Percentiles rank a stretch among this genome's conserved stretches.
These are phyloP conservation scores for Metschnikowia hibisci DNA, from an alignment of 805 yeast genomes.

Conservation along the genomic window DNA sequence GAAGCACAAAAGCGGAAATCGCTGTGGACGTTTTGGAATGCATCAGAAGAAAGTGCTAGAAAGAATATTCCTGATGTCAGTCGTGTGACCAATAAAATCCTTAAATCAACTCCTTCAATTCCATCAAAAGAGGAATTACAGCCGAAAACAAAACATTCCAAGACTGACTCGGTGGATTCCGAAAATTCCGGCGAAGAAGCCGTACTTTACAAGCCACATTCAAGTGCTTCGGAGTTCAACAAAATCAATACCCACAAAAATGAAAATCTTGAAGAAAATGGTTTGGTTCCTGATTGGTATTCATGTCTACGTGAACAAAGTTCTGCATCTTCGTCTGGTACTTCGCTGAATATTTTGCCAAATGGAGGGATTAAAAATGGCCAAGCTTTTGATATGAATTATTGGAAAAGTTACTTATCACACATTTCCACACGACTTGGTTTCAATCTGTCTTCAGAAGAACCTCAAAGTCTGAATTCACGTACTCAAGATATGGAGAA, in stretches of 20 bases:
- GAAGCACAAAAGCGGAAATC: constrained; percentile 19
- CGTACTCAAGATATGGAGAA: constrained; percentile 8
- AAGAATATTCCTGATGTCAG: constrained; percentile 6
- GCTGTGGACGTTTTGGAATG: constrained; percentile 39
- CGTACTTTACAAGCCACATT: constrained; percentile 42
- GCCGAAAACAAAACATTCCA: constrained; percentile 6
- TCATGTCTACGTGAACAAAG: constrained; percentile 32
- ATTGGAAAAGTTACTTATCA: constrained; percentile 34
- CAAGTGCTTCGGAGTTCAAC: constrained; percentile 36
- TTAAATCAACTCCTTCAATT: constrained; percentile 29
- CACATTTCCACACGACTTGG: constrained; percentile 36
- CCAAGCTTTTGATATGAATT: constrained; percentile 28
- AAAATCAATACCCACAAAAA: constrained; percentile 43
- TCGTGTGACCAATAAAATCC: constrained; percentile 27
- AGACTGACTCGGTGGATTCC: constrained; percentile 7
- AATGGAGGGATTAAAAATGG: constrained; percentile 18
- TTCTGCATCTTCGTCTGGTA: constrained; percentile 11
- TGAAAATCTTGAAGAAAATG: constrained; percentile 38
- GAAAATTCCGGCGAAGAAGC: constrained; percentile 26
- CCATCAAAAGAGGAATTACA: constrained; percentile 19
- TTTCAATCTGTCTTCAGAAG: constrained; percentile 23
- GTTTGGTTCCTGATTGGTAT: constrained; percentile 42
- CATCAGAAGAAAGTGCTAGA: constrained; percentile 3
- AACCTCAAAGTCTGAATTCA: background rate
- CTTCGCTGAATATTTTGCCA: constrained; percentile 21